A percentile compares a stretch with the other conserved stretches of the same genome.
phyloP scores from a whole-genome alignment of 345 rosid species.

The Ceriops tagal region DNA sequence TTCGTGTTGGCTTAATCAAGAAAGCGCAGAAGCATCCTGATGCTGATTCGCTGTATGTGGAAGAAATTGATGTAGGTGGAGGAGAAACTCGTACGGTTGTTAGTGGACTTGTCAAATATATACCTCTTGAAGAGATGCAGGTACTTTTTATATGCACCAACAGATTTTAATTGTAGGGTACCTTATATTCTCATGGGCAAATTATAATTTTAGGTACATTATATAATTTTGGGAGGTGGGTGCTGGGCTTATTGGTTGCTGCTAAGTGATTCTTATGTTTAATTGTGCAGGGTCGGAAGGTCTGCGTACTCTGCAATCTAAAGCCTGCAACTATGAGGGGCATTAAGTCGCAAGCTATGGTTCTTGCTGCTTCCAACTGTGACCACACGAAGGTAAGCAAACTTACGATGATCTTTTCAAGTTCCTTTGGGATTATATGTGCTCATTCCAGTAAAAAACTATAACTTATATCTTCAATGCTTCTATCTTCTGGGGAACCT shows the following conservation, averaged over 20 bases:
- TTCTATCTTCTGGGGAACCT: no score
- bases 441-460: neutral
- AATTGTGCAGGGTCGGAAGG: slow-evolving; percentile 76
- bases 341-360: slow-evolving; percentile 91
- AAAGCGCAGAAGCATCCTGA: slow-evolving; percentile 81
- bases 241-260: no score
- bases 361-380: slow-evolving; percentile 78
- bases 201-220: no score
- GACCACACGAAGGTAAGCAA: slow-evolving; percentile 55
- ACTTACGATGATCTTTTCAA: neutral
- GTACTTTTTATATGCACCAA: slow-evolving; percentile 25
- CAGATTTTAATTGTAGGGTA: neutral
- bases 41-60: slow-evolving; percentile 75
- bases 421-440: neutral
- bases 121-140: slow-evolving; percentile 87
- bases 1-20: slow-evolving; percentile 71
- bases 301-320: slow-evolving; percentile 91
- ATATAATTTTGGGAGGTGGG: no score
- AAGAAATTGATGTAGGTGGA: slow-evolving; percentile 85
- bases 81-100: slow-evolving; percentile 65
- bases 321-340: slow-evolving; percentile 91
- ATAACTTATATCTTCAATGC: no score
- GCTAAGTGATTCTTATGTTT: slow-evolving; percentile 6
- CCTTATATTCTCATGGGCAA: no score
- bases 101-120: slow-evolving; percentile 80